Evolutionary conservation across 2,329 filamentous ascomycete genomes (phyloP).

Genomic region (Xylaria arbuscula): DNA sequence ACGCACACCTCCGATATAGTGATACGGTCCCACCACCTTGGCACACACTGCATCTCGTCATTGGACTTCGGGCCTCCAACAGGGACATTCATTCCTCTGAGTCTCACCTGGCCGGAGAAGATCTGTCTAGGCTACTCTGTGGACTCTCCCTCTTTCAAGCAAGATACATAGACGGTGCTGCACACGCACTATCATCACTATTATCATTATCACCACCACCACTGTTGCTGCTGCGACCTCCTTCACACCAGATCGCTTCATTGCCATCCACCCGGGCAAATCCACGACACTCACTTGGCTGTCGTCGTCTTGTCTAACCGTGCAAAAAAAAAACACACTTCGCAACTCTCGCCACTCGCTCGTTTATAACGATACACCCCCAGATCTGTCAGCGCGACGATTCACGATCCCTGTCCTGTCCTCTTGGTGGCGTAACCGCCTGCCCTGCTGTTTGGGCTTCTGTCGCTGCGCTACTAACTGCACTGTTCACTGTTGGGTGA

Average conservation of each 20-base stretch:
- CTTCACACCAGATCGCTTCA: slow-evolving; percentile 23
- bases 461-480: not conserved
- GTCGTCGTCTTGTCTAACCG: slow-evolving; percentile 13
- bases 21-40: slow-evolving; percentile 48
- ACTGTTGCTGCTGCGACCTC: not conserved
- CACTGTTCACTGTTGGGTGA: slow-evolving; percentile 6
- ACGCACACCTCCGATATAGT: slow-evolving; percentile 48
- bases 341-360: slow-evolving; percentile 29
- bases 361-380: slow-evolving; percentile 29
- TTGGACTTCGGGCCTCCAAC: slow-evolving; percentile 44
- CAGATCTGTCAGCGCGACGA: slow-evolving; percentile 34
- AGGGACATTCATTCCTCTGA: slow-evolving; percentile 31
- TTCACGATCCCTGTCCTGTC: slow-evolving; percentile 47
- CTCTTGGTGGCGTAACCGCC: slow-evolving; percentile 48
- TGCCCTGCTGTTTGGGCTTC: slow-evolving; percentile 36
- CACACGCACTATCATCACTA: slow-evolving; percentile 2
- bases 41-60: slow-evolving; percentile 39
- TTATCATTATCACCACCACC: not conserved
- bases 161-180: slow-evolving; percentile 16
- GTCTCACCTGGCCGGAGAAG: slow-evolving; percentile 43
- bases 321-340: slow-evolving; percentile 6
- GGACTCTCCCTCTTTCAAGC: slow-evolving; percentile 16
- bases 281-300: slow-evolving; percentile 9
- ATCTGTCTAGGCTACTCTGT: slow-evolving; percentile 27
- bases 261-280: slow-evolving; percentile 8